Evolutionary conservation across 148 eudicot genomes (phyloP).

Genomic region (Fallopia convolvulus): DNA sequence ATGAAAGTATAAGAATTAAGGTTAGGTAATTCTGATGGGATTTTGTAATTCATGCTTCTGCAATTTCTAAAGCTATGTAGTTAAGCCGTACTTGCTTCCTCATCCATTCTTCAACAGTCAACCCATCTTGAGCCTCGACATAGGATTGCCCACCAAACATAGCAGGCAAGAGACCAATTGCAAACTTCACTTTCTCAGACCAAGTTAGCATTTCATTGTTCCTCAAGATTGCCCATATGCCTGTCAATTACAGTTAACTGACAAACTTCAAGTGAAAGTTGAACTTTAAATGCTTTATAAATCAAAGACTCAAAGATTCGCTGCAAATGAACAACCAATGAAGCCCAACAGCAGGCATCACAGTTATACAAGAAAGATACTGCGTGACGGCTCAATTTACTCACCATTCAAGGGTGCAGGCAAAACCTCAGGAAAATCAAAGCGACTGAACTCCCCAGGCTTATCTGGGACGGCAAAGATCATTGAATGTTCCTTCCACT

Average conservation of each 20-base stretch:
- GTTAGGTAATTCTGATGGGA: neutral
- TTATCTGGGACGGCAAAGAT: slow-evolving; percentile 96
- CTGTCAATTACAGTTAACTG: slow-evolving; percentile 30
- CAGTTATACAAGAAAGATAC: neutral
- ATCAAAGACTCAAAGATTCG: neutral
- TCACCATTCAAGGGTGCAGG: slow-evolving; percentile 93
- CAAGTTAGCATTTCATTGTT: slow-evolving; percentile 98
- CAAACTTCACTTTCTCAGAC: slow-evolving; percentile 97
- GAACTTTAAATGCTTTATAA: neutral
- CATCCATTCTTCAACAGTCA: slow-evolving; percentile 96
- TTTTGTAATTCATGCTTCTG: neutral
- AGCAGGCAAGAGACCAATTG: slow-evolving; percentile 95
- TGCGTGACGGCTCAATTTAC: neutral
- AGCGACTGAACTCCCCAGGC: slow-evolving; percentile 97
- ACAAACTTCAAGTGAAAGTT: neutral
- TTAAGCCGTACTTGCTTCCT: slow-evolving; percentile 66
- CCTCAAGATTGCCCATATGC: slow-evolving; percentile 87
- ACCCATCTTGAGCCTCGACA: slow-evolving; percentile 98
- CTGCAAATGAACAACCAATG: neutral
- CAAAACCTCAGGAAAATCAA: slow-evolving; percentile 81
- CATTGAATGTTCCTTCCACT: slow-evolving; percentile 99
- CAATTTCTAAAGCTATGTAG: neutral
- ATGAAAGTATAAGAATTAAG: neutral
- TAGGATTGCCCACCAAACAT: slow-evolving; percentile 88
- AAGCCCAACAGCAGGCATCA: neutral